phyloP scores from a whole-genome alignment of 495 filamentous ascomycete genomes.

The Talaromyces nanjingensis region DNA sequence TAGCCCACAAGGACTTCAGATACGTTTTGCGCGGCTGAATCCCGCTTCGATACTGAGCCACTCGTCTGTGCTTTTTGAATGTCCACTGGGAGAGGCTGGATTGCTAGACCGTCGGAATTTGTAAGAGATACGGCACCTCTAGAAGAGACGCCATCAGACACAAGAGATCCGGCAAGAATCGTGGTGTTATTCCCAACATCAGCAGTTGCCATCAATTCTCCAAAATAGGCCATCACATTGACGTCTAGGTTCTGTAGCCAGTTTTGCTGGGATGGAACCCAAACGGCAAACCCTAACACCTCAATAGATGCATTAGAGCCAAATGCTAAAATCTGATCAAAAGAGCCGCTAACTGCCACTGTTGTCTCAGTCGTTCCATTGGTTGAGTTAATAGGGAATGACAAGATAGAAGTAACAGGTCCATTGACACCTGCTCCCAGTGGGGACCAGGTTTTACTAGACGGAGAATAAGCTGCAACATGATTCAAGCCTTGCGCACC shows the following conservation, averaged over 20 bases:
- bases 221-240: conserved; percentile 57
- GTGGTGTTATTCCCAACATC: conserved; percentile 52
- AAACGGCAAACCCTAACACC: conserved; percentile 75
- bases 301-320: conserved; percentile 50
- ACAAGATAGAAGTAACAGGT: conserved; percentile 62
- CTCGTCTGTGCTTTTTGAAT: conserved; percentile 39
- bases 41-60: conserved; percentile 48
- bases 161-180: conserved; percentile 72
- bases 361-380: conserved; percentile 60
- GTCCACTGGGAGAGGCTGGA: conserved; percentile 51
- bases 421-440: conserved; percentile 87
- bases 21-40: conserved; percentile 39
- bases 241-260: conserved; percentile 81
- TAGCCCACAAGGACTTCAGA: conserved; percentile 66
- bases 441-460: conserved; percentile 62
- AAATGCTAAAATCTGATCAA: conserved; percentile 63
- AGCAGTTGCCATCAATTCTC: conserved; percentile 61
- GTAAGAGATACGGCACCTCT: conserved; percentile 61
- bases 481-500: conserved; percentile 56
- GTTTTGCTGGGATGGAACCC: conserved; percentile 83
- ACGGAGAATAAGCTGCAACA: conserved; percentile 67
- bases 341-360: conserved; percentile 75
- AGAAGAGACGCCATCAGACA: conserved; percentile 60
- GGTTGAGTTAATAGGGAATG: conserved; percentile 75
- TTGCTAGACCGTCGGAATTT: conserved; percentile 39